phyloP scores from a whole-genome alignment of 176 grass and related monocot species.

The Rhynchospora tenuis region DNA sequence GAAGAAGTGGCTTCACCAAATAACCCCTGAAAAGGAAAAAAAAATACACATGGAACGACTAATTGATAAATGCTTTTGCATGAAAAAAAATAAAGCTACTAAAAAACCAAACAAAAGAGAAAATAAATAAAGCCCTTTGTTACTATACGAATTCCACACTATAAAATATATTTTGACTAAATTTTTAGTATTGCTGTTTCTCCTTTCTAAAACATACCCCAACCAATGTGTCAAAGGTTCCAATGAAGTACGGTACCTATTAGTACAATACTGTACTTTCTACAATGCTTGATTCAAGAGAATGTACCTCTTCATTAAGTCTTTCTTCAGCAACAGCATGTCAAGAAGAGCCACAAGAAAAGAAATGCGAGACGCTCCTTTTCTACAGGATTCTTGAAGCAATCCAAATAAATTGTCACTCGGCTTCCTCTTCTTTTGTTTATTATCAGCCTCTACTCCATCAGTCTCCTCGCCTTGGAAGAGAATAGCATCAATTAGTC shows the following conservation, averaged over 20 bases:
- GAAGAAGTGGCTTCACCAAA: slow-evolving; percentile 69
- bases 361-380: slow-evolving; percentile 34
- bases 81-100: neutral
- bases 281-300: slow-evolving; percentile 1
- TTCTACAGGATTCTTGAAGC: slow-evolving; percentile 15
- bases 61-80: neutral
- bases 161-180: neutral
- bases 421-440: slow-evolving; percentile 37
- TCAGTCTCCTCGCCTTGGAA: slow-evolving; percentile 22
- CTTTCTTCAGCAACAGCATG: slow-evolving; percentile 74
- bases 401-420: slow-evolving; percentile 46
- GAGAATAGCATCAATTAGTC: slow-evolving; percentile 59
- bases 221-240: neutral
- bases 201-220: neutral
- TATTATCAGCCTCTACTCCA: slow-evolving; percentile 55
- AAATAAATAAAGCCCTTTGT: neutral
- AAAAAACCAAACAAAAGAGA: neutral
- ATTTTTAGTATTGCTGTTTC: neutral
- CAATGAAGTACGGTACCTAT: neutral
- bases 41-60: neutral
- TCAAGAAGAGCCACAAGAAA: slow-evolving; percentile 74
- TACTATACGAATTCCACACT: neutral
- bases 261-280: neutral
- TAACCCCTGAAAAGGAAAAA: slow-evolving; percentile 13
- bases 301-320: slow-evolving; percentile 65